Evolutionary conservation across 1,284 basidiomycete genomes (phyloP), one percentile per base, ranked within the genome.

Genomic region (Coniferiporia sulphurascens): DNA sequence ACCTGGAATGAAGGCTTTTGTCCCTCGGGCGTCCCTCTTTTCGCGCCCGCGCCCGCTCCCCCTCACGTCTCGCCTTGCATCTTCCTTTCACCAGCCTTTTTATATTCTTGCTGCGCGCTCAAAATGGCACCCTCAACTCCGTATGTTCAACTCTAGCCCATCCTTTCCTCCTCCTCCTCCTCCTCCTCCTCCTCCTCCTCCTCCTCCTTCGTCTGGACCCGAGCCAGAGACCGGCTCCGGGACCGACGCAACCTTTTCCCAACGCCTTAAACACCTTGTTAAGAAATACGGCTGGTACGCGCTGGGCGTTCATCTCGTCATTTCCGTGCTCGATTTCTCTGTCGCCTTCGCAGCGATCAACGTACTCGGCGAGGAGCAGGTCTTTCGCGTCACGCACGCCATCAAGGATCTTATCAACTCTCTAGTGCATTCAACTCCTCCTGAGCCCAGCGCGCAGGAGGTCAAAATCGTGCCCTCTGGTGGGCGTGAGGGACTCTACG

Each of bases 201-300:
- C 27, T 27, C 50, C 50, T 0, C 48, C 59, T 1, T 50, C 67
- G 17, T 61, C 70, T 8, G 38, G 38, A 49, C 57, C 70, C 66
- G 46, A 7, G 58, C 68, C 17, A 65, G 62, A 36, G 48, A 63
- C 45, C 7, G 44, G 60, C 27, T 65, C 72, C 2, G 81, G 79
- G 2, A 75, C 80, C 46, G 71, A 84, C 65, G 73, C 79, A 17
- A 74, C 84, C 0, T 74, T 90, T 58, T 83, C 87, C 1, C 82
- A 91, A 72, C 84, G 87, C 15, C 80, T 97, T 43, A 95, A 91
- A 72, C 81, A 86, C 66, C 86, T 97, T 62, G 88, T 95, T 65
- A 94, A 91, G 69, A 84, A 89, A 4, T 96, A 98, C 70, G 95
- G 95, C 35, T 93, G 90, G 87, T 95, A 95, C 70, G 92, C 95